These are phyloP conservation scores for Ceratocystis alfenasii DNA, from an alignment of 2,329 filamentous ascomycete genomes.

Conservation along the genomic window DNA sequence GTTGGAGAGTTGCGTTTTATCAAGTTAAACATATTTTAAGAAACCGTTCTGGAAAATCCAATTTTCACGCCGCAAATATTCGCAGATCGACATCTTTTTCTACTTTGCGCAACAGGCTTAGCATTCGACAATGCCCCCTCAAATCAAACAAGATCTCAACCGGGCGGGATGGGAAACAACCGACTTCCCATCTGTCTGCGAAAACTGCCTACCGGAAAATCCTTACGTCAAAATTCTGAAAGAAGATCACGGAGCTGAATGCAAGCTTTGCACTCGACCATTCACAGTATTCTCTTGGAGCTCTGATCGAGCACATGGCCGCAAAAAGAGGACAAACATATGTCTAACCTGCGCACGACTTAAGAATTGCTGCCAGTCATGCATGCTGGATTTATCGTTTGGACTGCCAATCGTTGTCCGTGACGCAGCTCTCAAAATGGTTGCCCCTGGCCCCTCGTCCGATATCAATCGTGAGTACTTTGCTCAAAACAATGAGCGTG, in stretches of 20 bases:
- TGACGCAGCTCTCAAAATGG: slow-evolving; percentile 95
- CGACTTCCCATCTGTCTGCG: slow-evolving; percentile 78
- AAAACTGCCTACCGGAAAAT: slow-evolving; percentile 89
- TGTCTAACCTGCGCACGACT: slow-evolving; percentile 92
- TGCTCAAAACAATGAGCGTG: slow-evolving; percentile 90
- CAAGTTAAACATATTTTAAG: too few relatives aligned
- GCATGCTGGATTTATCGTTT: slow-evolving; percentile 95
- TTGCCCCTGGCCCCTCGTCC: slow-evolving; percentile 82
- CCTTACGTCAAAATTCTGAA: slow-evolving; percentile 99
- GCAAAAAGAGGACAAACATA: slow-evolving; percentile 87
- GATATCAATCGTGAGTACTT: slow-evolving; percentile 95
- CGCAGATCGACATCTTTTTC: background rate
- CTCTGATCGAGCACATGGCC: slow-evolving; percentile 71
- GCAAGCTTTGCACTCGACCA: slow-evolving; percentile 80
- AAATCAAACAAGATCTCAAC: slow-evolving; percentile 94
- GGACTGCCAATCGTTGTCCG: slow-evolving; percentile 88
- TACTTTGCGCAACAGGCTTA: background rate
- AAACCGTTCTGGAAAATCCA: background rate
- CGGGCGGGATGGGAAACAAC: slow-evolving; percentile 92
- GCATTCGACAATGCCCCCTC: slow-evolving; percentile 54
- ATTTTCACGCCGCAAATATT: background rate
- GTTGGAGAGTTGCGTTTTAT: background rate
- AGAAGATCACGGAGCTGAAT: slow-evolving; percentile 83
- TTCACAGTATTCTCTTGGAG: slow-evolving; percentile 97
- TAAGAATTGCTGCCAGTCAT: slow-evolving; percentile 98